phyloP scores from a whole-genome alignment of 495 filamentous ascomycete species.

The Daldinia vernicosa region DNA sequence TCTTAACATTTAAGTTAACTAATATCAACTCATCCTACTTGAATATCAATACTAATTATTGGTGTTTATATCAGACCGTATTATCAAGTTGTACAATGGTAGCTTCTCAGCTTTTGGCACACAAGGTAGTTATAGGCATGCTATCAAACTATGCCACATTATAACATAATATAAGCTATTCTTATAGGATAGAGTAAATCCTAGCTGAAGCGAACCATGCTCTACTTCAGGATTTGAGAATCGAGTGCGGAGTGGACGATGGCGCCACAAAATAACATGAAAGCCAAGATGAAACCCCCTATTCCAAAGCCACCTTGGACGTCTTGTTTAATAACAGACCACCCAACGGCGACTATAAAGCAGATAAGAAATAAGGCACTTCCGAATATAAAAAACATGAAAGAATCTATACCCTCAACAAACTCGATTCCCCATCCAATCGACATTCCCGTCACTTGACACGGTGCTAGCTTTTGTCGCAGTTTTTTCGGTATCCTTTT shows the following conservation, averaged over 20 bases:
- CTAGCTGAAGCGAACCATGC: background rate
- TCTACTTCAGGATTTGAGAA: background rate
- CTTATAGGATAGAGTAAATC: too few species aligned
- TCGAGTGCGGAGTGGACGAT: background rate
- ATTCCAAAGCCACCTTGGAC: slow-evolving; percentile 23
- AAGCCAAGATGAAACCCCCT: slow-evolving; percentile 21
- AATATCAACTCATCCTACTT: too few species aligned
- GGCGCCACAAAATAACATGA: background rate
- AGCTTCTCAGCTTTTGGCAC: too few species aligned
- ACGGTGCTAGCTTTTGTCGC: slow-evolving; percentile 7
- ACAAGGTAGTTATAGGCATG: too few species aligned
- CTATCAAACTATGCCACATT: too few species aligned
- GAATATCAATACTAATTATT: too few species aligned
- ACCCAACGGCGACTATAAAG: slow-evolving; percentile 9
- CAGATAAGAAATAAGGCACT: slow-evolving; percentile 6
- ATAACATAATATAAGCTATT: too few species aligned
- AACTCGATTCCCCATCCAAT: slow-evolving; percentile 28
- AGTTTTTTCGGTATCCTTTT: slow-evolving; percentile 28
- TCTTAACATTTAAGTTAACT: background rate
- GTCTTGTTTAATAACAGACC: slow-evolving; percentile 6
- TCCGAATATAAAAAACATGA: slow-evolving; percentile 12
- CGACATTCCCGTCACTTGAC: slow-evolving; percentile 8
- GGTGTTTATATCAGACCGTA: too few species aligned
- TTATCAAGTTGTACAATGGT: too few species aligned
- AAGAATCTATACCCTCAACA: slow-evolving; percentile 13